These are phyloP conservation scores for Hypholoma fasciculare DNA, from an alignment of 768 basidiomycete species.

Conservation along the genomic window DNA sequence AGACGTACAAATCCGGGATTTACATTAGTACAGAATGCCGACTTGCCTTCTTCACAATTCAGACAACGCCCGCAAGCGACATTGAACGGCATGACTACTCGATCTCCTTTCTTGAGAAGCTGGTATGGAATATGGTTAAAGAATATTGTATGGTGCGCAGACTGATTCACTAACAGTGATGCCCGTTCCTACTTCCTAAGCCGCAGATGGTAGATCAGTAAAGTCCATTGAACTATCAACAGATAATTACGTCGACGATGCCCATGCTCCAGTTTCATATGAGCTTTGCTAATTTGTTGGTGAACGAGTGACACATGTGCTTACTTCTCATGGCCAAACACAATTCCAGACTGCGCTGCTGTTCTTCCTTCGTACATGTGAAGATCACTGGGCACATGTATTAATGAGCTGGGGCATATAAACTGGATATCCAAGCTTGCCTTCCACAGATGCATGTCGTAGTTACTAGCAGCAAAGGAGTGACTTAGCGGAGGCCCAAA, in stretches of 20 bases:
- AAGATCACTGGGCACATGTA: conserved; percentile 34
- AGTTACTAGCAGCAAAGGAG: conserved; percentile 33
- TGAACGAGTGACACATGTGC: neutral
- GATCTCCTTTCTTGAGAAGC: conserved; percentile 55
- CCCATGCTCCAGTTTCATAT: conserved; percentile 37
- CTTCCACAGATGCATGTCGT: conserved; percentile 55
- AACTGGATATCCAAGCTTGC: conserved; percentile 15
- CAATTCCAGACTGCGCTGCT: conserved; percentile 46
- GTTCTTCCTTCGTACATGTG: conserved; percentile 62
- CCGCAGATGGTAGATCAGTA: neutral
- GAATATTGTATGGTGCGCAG: neutral
- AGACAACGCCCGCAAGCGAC: conserved; percentile 58
- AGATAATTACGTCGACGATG: conserved; percentile 39
- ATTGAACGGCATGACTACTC: conserved; percentile 64
- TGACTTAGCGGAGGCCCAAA: neutral
- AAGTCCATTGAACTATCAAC: neutral
- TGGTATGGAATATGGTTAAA: conserved; percentile 10
- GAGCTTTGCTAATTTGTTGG: neutral
- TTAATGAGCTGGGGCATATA: neutral
- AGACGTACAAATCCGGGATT: conserved; percentile 56
- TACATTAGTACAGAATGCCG: conserved; percentile 57
- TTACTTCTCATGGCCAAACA: conserved; percentile 58
- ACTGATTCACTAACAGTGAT: conserved; percentile 34
- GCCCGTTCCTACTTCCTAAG: conserved; percentile 42
- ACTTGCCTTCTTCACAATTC: conserved; percentile 53